Base-by-base conservation (phyloP, 2,329 filamentous ascomycete genomes). In the Cladosporium sp. region DNA sequence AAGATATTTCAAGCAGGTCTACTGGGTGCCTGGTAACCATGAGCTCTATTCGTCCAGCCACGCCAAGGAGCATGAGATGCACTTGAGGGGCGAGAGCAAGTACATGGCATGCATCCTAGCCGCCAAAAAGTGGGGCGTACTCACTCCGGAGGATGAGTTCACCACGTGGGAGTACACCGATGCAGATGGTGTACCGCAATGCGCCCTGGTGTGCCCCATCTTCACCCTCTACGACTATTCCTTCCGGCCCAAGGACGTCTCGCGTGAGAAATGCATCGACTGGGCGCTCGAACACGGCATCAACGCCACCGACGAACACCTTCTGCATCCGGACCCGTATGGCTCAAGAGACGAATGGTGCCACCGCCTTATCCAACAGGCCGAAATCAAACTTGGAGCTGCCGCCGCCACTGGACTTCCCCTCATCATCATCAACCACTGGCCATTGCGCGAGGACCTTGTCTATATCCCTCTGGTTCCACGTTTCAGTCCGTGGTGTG, bases 181-280 rank as follows among this genome's bases (percentile, higher is more conserved):
- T 34, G 54, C 58, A 3, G 18, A 43, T 22, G 78, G 76, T n/a
- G 70, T 73, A 7, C 75, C 73, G 18, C 70, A 70, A 3, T 74
- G 74, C 4, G 75, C 68, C 5, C 55, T 82, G 35, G 72, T 82
- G 38, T 77, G 75, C 32, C 79, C 77, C 32, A 73, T 80, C 46
- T 82, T 82, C 69, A 81, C 79, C 1, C 68, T 82, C 11, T 82
- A 82, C 68, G 79, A 82, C 66, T 82, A 82, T 66, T 77, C 72
- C 56, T 82, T 81, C 63, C 70, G 78, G 0, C 79, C 79, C 0
- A 68, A 64, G 2, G 59, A 77, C 43, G 72, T 82, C 8, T 65
- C 68, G 22, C 66, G 75, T 35, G 77, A 77, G 53, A 65, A 70
- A 16, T 78, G 77, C 3, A 56, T 76, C 7, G 69, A 66, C 2